These are phyloP conservation scores for Schoenoplectus triqueter DNA, from an alignment of 202 grass and related monocot genomes.

Conservation along the genomic window DNA sequence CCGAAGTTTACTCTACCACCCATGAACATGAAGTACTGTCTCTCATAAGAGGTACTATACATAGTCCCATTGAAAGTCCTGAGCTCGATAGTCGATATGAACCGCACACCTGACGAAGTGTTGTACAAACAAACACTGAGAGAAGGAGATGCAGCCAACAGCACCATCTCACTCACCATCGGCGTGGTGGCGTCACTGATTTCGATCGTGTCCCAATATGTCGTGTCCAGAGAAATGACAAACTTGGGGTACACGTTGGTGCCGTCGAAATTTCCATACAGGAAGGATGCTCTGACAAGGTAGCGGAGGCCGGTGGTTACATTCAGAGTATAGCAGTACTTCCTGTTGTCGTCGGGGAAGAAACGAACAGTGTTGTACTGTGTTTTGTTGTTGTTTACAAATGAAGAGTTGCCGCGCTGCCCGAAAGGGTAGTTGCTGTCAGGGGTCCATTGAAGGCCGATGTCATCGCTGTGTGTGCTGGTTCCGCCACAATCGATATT, in stretches of 20 bases:
- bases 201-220: constrained; percentile 37
- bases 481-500: constrained; percentile 43
- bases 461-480: constrained; percentile 34
- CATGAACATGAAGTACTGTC: constrained; percentile 38
- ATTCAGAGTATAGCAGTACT: constrained; percentile 45
- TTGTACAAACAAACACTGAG: constrained; percentile 33
- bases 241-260: constrained; percentile 39
- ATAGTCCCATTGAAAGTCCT: constrained; percentile 40
- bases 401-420: constrained; percentile 23
- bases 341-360: constrained; percentile 38
- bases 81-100: constrained; percentile 45
- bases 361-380: constrained; percentile 35
- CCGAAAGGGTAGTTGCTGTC: constrained; percentile 31
- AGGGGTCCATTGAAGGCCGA: constrained; percentile 36
- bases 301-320: constrained; percentile 35
- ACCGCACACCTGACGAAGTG: constrained; percentile 37
- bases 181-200: constrained; percentile 18
- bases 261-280: constrained; percentile 43
- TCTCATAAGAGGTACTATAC: constrained; percentile 40
- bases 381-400: constrained; percentile 25
- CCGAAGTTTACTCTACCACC: constrained; percentile 44
- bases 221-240: constrained; percentile 26
- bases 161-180: constrained; percentile 39
- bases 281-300: constrained; percentile 40
- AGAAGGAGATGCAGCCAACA: constrained; percentile 37